Conservation (phyloP, 2,329 filamentous ascomycete genomes). For the Atkinsonella texensis region DNA sequence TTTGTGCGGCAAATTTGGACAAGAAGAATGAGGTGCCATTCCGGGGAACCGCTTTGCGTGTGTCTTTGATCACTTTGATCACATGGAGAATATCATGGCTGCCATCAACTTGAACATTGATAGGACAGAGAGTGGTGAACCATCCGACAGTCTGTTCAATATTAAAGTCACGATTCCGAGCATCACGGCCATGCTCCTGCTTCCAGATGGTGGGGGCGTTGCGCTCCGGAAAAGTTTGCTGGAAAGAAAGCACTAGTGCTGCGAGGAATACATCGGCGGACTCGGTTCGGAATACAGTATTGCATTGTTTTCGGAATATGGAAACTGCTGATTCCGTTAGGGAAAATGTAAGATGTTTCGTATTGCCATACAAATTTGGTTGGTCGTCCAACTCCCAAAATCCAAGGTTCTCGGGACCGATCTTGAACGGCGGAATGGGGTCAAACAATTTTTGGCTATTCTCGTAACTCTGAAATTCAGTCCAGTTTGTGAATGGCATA, state of each 20-base stretch:
- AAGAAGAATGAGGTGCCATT: constrained; percentile 39
- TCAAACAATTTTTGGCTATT: constrained; percentile 18
- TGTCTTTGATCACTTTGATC: constrained; percentile 41
- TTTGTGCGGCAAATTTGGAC: constrained; percentile 26
- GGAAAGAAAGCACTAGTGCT: constrained; percentile 42
- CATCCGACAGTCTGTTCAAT: constrained; percentile 46
- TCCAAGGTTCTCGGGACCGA: constrained; percentile 26
- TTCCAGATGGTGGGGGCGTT: constrained; percentile 40
- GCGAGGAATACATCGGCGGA: constrained; percentile 41
- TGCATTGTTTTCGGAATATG: constrained; percentile 29
- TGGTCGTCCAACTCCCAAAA: constrained; percentile 35
- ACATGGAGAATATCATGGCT: constrained; percentile 38
- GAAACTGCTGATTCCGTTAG: constrained; percentile 30
- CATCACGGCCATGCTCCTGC: constrained; percentile 37
- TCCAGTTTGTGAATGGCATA: constrained; percentile 38
- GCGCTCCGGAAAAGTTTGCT: constrained; percentile 41
- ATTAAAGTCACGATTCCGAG: constrained; percentile 33
- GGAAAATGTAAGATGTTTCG: constrained; percentile 28
- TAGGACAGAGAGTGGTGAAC: constrained; percentile 45
- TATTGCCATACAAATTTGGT: constrained; percentile 34
- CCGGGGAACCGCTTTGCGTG: constrained; percentile 29
- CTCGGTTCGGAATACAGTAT: constrained; percentile 37
- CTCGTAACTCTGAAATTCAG: constrained; percentile 30
- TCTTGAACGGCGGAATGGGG: constrained; percentile 26
- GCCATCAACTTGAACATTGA: constrained; percentile 30